These are phyloP conservation scores for Selaginella moellendorffii DNA, from an alignment of 75 land plant genomes.

Conservation along the genomic window DNA sequence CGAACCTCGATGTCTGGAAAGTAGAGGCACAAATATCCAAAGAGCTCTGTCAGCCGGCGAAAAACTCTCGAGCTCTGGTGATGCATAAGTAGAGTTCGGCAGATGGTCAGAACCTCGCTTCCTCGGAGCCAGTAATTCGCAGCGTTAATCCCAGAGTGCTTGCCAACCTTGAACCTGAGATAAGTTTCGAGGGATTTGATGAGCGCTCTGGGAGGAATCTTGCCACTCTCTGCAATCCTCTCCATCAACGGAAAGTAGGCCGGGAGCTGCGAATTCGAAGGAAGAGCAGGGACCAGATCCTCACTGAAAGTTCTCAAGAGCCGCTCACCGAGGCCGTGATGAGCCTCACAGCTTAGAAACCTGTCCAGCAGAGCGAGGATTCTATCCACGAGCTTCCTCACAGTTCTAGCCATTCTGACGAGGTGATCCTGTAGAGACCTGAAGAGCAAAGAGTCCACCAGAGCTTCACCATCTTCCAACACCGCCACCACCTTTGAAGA, in stretches of 20 bases:
- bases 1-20: conserved; percentile 92
- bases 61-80: conserved; percentile 77
- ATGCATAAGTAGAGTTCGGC: conserved; percentile 62
- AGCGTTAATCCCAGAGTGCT: conserved; percentile 23
- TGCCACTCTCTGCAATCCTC: conserved; percentile 51
- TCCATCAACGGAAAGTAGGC: conserved; percentile 78
- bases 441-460: too few species aligned
- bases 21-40: conserved; percentile 45
- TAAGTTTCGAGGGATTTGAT: conserved; percentile 45
- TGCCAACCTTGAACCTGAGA: conserved; percentile 34
- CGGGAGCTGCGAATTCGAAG: conserved; percentile 31
- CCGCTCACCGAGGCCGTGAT: conserved; percentile 47
- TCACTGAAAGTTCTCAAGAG: conserved; percentile 61
- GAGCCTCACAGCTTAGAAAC: conserved; percentile 44
- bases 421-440: conserved; percentile 15
- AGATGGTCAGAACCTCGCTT: conserved; percentile 66
- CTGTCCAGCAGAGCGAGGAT: conserved; percentile 55
- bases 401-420: conserved; percentile 36
- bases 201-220: conserved; percentile 51
- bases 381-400: conserved; percentile 47
- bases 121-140: conserved; percentile 63
- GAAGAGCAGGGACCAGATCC: conserved; percentile 42
- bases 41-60: conserved; percentile 39
- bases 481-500: too few species aligned
- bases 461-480: too few species aligned